Percentiles rank a stretch among this genome's conserved stretches.
phyloP scores from a whole-genome alignment of 2,329 filamentous ascomycete species.

The Chaetomiaceae sp. region DNA sequence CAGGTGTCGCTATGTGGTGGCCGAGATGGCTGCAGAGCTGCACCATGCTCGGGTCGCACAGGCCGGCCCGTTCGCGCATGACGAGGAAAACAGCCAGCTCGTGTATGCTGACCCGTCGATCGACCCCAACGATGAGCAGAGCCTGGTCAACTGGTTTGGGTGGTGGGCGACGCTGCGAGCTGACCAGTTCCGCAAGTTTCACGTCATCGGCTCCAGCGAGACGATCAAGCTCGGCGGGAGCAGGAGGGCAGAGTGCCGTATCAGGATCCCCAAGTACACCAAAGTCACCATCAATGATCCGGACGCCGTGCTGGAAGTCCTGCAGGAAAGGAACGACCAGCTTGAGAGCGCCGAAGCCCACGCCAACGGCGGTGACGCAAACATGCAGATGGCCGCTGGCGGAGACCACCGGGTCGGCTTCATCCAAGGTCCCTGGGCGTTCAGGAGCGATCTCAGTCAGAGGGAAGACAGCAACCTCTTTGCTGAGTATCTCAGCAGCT shows the following conservation, averaged over 20 bases:
- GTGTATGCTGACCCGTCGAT: conserved; percentile 45
- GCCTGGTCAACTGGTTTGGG: conserved; percentile 59
- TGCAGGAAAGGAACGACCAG: conserved; percentile 15
- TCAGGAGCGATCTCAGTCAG: conserved; percentile 13
- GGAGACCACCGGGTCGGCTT: background rate
- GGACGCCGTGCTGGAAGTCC: conserved; percentile 28
- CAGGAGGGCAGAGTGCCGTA: conserved; percentile 28
- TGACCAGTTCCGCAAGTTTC: conserved; percentile 51
- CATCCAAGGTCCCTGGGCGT: conserved; percentile 6
- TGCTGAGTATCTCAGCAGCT: background rate
- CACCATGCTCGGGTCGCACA: conserved; percentile 26
- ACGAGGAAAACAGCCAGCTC: conserved; percentile 37
- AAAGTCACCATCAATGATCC: conserved; percentile 35
- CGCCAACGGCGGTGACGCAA: background rate
- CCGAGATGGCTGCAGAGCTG: conserved; percentile 23
- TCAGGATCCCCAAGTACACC: conserved; percentile 37
- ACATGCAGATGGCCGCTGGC: background rate
- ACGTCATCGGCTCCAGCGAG: conserved; percentile 47
- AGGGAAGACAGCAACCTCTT: background rate
- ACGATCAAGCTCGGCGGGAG: conserved; percentile 19
- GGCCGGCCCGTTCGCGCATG: conserved; percentile 23
- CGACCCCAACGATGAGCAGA: conserved; percentile 57
- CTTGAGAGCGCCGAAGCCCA: background rate
- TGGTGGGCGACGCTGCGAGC: conserved; percentile 50
- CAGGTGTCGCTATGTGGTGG: conserved; percentile 19